Conservation (phyloP, 129 eudicot species). For the Flaveria trinervia region DNA sequence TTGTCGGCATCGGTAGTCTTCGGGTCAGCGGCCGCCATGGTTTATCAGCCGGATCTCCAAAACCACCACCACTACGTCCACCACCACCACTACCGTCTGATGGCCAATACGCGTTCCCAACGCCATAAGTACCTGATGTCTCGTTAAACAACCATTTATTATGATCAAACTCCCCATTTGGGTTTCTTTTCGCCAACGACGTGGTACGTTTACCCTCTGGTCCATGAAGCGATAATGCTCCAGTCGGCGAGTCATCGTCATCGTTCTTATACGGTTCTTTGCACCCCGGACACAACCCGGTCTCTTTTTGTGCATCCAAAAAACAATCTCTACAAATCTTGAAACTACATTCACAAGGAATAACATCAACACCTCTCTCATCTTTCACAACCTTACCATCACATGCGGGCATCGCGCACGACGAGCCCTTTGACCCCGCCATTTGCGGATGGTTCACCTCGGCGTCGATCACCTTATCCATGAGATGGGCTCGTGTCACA, state of each 20-base stretch:
- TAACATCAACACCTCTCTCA: slow-evolving; percentile 68
- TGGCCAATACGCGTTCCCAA: slow-evolving; percentile 93
- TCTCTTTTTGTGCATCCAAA: slow-evolving; percentile 76
- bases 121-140: slow-evolving; percentile 87
- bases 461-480: slow-evolving; percentile 87
- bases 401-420: slow-evolving; percentile 78
- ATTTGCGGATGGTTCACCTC: slow-evolving; percentile 71
- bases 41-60: slow-evolving; percentile 58
- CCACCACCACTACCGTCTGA: slow-evolving; percentile 50
- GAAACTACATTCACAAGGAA: slow-evolving; percentile 94
- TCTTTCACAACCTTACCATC: slow-evolving; percentile 84
- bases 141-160: slow-evolving; percentile 79
- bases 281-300: slow-evolving; percentile 84
- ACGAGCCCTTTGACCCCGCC: slow-evolving; percentile 73
- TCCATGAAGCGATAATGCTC: slow-evolving; percentile 53
- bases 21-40: slow-evolving; percentile 90
- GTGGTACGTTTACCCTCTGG: slow-evolving; percentile 45
- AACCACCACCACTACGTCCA: slow-evolving; percentile 28
- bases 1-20: slow-evolving; percentile 46
- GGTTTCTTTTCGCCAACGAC: slow-evolving; percentile 67
- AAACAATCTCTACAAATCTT: slow-evolving; percentile 87
- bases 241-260: slow-evolving; percentile 48
- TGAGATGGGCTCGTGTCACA: slow-evolving; percentile 92
- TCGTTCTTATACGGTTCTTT: slow-evolving; percentile 75
- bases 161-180: slow-evolving; percentile 75